Evolutionary conservation across 805 yeast species (phyloP).

Genomic region (Candida succiphila): DNA sequence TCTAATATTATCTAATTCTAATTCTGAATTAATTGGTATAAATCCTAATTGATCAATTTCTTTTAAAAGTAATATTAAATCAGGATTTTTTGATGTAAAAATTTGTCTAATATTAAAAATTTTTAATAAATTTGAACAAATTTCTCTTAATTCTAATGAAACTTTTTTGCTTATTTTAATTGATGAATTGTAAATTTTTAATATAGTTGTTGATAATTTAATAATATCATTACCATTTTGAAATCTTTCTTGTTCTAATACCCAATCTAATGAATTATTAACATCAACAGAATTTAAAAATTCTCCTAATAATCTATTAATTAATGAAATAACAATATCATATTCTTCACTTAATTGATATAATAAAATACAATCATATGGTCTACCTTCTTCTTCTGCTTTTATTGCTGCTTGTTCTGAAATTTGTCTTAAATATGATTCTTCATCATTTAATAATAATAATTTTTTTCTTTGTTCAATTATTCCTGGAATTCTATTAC

Average conservation of each 20-base stretch:
- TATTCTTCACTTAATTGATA: slow-evolving; percentile 86
- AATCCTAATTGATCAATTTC: slow-evolving; percentile 51
- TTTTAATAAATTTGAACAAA: slow-evolving; percentile 53
- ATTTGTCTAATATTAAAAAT: slow-evolving; percentile 58
- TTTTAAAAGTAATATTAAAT: slow-evolving; percentile 28
- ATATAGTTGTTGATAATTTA: slow-evolving; percentile 33
- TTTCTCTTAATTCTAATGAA: slow-evolving; percentile 45
- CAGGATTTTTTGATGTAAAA: slow-evolving; percentile 45
- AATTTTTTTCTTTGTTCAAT: slow-evolving; percentile 69
- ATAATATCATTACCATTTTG: slow-evolving; percentile 36
- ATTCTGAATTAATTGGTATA: slow-evolving; percentile 42
- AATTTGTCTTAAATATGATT: slow-evolving; percentile 55
- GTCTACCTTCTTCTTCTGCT: slow-evolving; percentile 88
- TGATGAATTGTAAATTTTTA: slow-evolving; percentile 41
- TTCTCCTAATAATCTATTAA: slow-evolving; percentile 74
- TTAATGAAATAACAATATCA: slow-evolving; percentile 64
- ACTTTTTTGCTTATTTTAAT: slow-evolving; percentile 49
- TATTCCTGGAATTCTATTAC: slow-evolving; percentile 71
- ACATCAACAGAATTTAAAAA: slow-evolving; percentile 56
- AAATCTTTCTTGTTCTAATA: slow-evolving; percentile 9
- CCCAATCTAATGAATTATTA: slow-evolving; percentile 11
- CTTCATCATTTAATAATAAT: slow-evolving; percentile 46
- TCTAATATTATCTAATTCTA: slow-evolving; percentile 50
- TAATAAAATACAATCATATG: slow-evolving; percentile 72
- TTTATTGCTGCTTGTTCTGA: slow-evolving; percentile 77